phyloP scores from a whole-genome alignment of 805 yeast species.

The Saturnispora zaruensis region DNA sequence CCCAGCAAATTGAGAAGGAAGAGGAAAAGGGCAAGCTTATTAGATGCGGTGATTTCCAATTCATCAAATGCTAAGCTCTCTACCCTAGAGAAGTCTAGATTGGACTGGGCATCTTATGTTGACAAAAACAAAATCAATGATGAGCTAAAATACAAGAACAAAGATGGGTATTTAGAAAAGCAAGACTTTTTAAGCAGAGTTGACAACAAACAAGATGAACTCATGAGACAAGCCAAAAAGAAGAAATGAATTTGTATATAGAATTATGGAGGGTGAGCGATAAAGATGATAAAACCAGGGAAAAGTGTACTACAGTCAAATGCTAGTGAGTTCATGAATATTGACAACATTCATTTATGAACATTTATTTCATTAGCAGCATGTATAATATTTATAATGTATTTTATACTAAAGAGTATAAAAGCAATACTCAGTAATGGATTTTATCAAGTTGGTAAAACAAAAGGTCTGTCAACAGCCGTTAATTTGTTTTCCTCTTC shows the following conservation, averaged over 20 bases:
- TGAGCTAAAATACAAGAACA: slow-evolving; percentile 72
- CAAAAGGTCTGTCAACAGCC: slow-evolving; percentile 78
- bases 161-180: slow-evolving; percentile 83
- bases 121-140: slow-evolving; percentile 78
- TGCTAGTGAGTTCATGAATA: background rate
- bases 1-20: slow-evolving; percentile 25
- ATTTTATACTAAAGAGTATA: background rate
- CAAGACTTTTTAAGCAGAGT: slow-evolving; percentile 83
- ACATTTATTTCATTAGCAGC: too few relatives aligned
- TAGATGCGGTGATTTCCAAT: slow-evolving; percentile 66
- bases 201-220: slow-evolving; percentile 47
- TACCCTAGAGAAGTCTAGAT: slow-evolving; percentile 83
- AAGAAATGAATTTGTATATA: background rate
- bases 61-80: slow-evolving; percentile 72
- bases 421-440: background rate
- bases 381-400: background rate
- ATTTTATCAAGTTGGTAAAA: slow-evolving; percentile 42
- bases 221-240: slow-evolving; percentile 35
- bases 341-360: too few relatives aligned
- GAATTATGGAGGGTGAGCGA: background rate
- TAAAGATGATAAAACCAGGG: background rate
- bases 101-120: slow-evolving; percentile 94
- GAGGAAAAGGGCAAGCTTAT: slow-evolving; percentile 62
- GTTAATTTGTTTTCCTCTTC: slow-evolving; percentile 95
- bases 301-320: background rate